A percentile compares a stretch with the other conserved stretches of the same genome.
phyloP scores from a whole-genome alignment of 1,284 basidiomycete genomes.

The Irpex rosettiformis region DNA sequence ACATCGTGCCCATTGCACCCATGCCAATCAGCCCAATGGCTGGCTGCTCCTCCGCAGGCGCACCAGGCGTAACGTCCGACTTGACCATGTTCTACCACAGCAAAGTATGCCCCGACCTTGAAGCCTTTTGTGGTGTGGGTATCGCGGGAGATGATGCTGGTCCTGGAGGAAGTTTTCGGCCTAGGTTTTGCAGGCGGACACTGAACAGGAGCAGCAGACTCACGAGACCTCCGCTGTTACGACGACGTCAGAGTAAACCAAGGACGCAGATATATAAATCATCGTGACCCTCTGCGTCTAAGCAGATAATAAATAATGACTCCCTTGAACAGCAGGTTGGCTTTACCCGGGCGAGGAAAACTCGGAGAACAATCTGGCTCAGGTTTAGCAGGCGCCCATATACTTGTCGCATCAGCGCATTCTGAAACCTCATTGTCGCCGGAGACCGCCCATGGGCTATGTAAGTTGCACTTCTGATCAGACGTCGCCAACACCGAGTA shows the following conservation, averaged over 20 bases:
- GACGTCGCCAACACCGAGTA: neutral
- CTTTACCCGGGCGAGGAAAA: neutral
- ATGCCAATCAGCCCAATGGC: constrained; percentile 87
- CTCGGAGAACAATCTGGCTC: neutral
- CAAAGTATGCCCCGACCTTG: neutral
- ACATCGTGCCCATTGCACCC: constrained; percentile 96
- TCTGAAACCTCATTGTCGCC: neutral
- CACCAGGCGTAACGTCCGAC: constrained; percentile 45
- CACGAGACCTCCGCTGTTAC: neutral
- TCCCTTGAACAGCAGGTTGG: neutral
- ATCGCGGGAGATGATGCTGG: neutral
- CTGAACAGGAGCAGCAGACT: neutral
- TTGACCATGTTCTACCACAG: constrained; percentile 5
- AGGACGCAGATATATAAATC: neutral
- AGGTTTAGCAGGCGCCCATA: neutral
- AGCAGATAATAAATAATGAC: neutral
- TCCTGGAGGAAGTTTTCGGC: neutral
- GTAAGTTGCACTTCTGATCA: neutral
- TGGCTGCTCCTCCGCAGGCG: constrained; percentile 58
- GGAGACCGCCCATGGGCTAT: neutral
- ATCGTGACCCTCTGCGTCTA: neutral
- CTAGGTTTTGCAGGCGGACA: neutral
- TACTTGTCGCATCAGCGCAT: neutral
- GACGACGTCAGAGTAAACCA: neutral
- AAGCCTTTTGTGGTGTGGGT: neutral